A percentile compares a stretch with the other conserved stretches of the same genome.
phyloP scores from a whole-genome alignment of 148 eudicot species.

The Linanthus parryae region DNA sequence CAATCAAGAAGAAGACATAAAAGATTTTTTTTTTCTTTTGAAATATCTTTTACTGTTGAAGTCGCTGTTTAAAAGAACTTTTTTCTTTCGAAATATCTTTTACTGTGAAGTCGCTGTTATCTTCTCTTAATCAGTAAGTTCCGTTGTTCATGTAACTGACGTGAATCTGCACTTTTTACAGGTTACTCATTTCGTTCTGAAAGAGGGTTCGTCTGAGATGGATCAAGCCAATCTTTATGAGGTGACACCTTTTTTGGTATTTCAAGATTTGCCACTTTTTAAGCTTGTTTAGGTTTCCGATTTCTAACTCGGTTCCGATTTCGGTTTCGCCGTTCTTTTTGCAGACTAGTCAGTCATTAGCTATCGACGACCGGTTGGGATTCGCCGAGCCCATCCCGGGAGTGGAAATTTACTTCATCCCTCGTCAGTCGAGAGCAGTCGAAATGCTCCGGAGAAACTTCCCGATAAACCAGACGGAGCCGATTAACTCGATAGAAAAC shows the following conservation, averaged over 20 bases:
- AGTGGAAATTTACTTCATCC: constrained; percentile 76
- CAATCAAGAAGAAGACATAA: too few relatives aligned
- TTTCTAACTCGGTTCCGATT: too few relatives aligned
- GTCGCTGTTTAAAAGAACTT: not conserved
- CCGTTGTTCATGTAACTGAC: too few relatives aligned
- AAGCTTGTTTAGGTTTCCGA: not conserved
- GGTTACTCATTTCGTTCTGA: constrained; percentile 67
- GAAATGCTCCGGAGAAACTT: constrained; percentile 63
- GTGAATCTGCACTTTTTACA: constrained; percentile 13
- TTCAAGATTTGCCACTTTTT: not conserved
- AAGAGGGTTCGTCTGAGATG: constrained; percentile 44
- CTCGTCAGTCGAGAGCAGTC: constrained; percentile 43
- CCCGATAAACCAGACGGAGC: constrained; percentile 41
- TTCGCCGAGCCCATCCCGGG: constrained; percentile 79
- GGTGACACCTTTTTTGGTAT: constrained; percentile 28
- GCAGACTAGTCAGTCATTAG: constrained; percentile 74
- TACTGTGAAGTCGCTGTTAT: not conserved
- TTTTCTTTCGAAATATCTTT: too few relatives aligned
- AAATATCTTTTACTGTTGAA: not conserved
- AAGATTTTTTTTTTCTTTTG: too few relatives aligned
- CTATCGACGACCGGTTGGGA: constrained; percentile 66
- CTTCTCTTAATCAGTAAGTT: not conserved
- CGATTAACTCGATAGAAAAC: constrained; percentile 43
- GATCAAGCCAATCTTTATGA: constrained; percentile 51
- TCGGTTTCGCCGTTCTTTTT: not conserved